Conservation (phyloP, 2,329 filamentous ascomycete species). For the Exophiala calicioides region DNA sequence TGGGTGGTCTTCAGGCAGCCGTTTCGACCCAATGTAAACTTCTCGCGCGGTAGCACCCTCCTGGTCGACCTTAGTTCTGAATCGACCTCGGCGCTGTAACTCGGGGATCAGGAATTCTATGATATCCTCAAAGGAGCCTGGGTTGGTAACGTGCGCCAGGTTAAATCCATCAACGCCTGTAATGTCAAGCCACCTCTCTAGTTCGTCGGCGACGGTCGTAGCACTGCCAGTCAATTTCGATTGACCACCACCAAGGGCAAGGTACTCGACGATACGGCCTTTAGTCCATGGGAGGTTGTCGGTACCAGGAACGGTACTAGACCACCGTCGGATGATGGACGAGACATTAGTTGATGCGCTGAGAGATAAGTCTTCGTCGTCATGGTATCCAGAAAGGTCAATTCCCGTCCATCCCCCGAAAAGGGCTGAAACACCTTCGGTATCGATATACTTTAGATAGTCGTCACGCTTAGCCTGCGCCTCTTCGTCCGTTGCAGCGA, state of each 20-base stretch:
- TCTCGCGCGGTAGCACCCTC: slow-evolving; percentile 10
- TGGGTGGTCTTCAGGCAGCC: slow-evolving; percentile 13
- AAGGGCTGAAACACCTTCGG: slow-evolving; percentile 56
- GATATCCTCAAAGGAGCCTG: slow-evolving; percentile 54
- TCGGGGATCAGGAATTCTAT: slow-evolving; percentile 53
- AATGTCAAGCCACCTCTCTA: slow-evolving; percentile 67
- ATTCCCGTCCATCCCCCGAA: slow-evolving; percentile 63
- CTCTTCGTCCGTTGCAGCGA: slow-evolving; percentile 54
- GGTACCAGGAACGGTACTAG: slow-evolving; percentile 34
- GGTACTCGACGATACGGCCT: slow-evolving; percentile 48
- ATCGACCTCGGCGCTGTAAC: slow-evolving; percentile 44
- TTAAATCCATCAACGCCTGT: slow-evolving; percentile 76
- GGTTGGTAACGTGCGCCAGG: slow-evolving; percentile 51
- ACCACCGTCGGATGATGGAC: slow-evolving; percentile 37
- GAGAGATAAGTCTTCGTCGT: slow-evolving; percentile 59
- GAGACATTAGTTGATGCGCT: slow-evolving; percentile 54
- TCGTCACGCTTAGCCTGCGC: slow-evolving; percentile 55
- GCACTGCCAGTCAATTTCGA: slow-evolving; percentile 59
- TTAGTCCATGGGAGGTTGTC: slow-evolving; percentile 39
- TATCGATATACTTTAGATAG: slow-evolving; percentile 53
- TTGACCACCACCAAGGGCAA: slow-evolving; percentile 50
- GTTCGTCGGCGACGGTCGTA: slow-evolving; percentile 63
- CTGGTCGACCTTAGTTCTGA: slow-evolving; percentile 29
- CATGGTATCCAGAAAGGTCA: slow-evolving; percentile 56
- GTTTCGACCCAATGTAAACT: slow-evolving; percentile 26